Conservation (phyloP, 1,284 basidiomycete species). For the Apiotrichum laibachii region DNA sequence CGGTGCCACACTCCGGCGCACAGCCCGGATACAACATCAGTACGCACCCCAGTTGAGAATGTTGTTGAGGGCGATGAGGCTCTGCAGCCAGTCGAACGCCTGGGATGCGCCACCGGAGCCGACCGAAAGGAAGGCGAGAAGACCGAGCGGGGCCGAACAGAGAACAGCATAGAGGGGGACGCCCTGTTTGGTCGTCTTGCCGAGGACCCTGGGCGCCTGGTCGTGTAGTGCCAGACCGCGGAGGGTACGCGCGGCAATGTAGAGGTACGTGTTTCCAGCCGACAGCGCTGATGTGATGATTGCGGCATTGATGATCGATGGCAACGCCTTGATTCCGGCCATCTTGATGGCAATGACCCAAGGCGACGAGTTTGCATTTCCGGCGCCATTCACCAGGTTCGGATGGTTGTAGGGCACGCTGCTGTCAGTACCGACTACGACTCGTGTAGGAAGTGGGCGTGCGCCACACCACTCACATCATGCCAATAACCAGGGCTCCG, state of each 20-base stretch:
- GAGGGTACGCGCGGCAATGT: conserved; percentile 57
- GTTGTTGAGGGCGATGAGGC: conserved; percentile 59
- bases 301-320: conserved; percentile 62
- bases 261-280: conserved; percentile 58
- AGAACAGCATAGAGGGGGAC: conserved; percentile 69
- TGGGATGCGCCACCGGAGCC: conserved; percentile 59
- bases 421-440: conserved; percentile 60
- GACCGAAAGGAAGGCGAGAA: conserved; percentile 58
- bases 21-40: conserved; percentile 54
- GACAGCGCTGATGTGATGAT: conserved; percentile 56
- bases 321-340: conserved; percentile 68
- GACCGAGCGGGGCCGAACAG: conserved; percentile 62
- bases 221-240: conserved; percentile 63
- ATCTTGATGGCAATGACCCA: conserved; percentile 78
- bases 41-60: conserved; percentile 59
- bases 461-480: conserved; percentile 52
- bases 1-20: not conserved
- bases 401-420: conserved; percentile 68
- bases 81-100: conserved; percentile 74
- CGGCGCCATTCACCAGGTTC: conserved; percentile 57
- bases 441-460: not conserved
- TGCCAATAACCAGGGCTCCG: conserved; percentile 62
- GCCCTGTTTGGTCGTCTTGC: conserved; percentile 64
- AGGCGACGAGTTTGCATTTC: conserved; percentile 59
- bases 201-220: conserved; percentile 65